Conservation (phyloP, 305 asterid genomes). For the Solanum hybrid region DNA sequence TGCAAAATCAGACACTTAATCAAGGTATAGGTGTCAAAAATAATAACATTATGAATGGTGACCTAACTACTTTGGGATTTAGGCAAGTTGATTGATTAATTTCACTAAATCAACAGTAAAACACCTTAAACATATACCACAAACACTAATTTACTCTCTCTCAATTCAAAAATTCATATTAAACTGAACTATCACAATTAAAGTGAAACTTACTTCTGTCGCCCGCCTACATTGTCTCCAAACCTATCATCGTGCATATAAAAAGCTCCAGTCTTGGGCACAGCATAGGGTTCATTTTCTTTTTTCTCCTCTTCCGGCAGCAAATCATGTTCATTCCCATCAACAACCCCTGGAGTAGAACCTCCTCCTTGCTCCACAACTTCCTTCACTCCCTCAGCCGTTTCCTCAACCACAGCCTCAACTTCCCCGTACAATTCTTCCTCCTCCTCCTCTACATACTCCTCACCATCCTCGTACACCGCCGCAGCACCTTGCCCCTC, state of each 20-base stretch:
- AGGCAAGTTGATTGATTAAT: neutral
- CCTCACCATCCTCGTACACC: conserved; percentile 32
- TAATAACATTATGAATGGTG: neutral
- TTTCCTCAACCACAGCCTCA: conserved; percentile 22
- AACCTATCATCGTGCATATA: conserved; percentile 99
- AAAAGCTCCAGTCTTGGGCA: conserved; percentile 95
- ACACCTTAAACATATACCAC: neutral
- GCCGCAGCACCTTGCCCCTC: conserved; percentile 67
- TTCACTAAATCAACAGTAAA: neutral
- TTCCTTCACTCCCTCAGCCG: conserved; percentile 3
- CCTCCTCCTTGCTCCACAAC: conserved; percentile 5
- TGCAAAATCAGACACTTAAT: neutral
- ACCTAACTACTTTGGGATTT: neutral
- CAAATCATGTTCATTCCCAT: conserved; percentile 24
- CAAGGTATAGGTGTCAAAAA: neutral
- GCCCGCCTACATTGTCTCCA: conserved; percentile 66
- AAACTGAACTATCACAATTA: neutral
- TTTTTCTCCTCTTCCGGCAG: conserved; percentile 47
- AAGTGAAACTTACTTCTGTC: conserved; percentile 45
- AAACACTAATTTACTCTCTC: neutral
- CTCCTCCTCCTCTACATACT: neutral
- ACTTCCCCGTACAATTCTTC: conserved; percentile 25
- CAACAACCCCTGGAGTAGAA: neutral
- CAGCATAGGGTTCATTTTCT: conserved; percentile 81
- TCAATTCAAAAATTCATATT: neutral